phyloP scores from a whole-genome alignment of 805 yeast species.

The Lachancea quebecensis region DNA sequence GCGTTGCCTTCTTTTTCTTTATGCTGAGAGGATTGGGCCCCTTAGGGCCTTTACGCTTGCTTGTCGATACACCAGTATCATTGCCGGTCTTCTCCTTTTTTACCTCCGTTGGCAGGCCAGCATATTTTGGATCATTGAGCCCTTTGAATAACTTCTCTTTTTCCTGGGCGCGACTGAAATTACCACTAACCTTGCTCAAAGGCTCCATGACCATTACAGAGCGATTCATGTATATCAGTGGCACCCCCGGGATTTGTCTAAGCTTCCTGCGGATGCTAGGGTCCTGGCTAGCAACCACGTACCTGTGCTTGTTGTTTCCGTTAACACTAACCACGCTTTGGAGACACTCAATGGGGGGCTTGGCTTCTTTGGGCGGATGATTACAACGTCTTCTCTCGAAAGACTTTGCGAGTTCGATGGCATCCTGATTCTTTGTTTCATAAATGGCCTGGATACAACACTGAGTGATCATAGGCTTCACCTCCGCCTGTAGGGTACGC shows the following conservation, averaged over 20 bases:
- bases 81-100: slow-evolving; percentile 11
- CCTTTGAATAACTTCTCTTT: slow-evolving; percentile 66
- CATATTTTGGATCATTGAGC: slow-evolving; percentile 54
- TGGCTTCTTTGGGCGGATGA: slow-evolving; percentile 59
- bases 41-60: slow-evolving; percentile 63
- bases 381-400: slow-evolving; percentile 92
- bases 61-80: slow-evolving; percentile 9
- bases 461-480: slow-evolving; percentile 89
- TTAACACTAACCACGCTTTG: slow-evolving; percentile 59
- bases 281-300: slow-evolving; percentile 81
- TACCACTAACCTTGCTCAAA: slow-evolving; percentile 61
- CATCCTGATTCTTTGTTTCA: slow-evolving; percentile 59
- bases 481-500: slow-evolving; percentile 76
- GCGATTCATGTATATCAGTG: slow-evolving; percentile 77
- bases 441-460: slow-evolving; percentile 89
- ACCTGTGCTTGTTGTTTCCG: slow-evolving; percentile 83
- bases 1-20: slow-evolving; percentile 55
- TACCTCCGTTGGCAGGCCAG: slow-evolving; percentile 35
- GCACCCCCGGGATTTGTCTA: slow-evolving; percentile 81
- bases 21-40: slow-evolving; percentile 89
- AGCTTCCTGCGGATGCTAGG: slow-evolving; percentile 58
- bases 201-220: slow-evolving; percentile 97
- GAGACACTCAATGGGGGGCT: slow-evolving; percentile 70
- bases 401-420: slow-evolving; percentile 71
- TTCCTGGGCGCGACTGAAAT: slow-evolving; percentile 48